Base-by-base conservation (phyloP, 257 asterid genomes). In the Solanum chilense region DNA sequence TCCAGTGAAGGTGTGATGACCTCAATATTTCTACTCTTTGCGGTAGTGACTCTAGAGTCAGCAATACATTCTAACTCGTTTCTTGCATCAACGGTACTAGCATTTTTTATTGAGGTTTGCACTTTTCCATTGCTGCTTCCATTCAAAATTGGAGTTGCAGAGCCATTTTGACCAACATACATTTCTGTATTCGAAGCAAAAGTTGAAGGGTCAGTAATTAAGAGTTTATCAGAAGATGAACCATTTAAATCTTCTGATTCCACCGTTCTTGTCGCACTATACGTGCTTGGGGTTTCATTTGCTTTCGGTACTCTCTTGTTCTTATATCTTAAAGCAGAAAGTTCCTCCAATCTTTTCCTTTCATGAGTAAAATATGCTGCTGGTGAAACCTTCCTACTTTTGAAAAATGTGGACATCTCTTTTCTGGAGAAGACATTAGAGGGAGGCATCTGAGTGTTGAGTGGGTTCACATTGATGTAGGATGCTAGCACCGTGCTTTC, bases 371-470 rank as follows among this genome's bases (percentile, higher is more conserved):
- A 97, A 87, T 92, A 96, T 39, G 90, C 90, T 69, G 82, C 92
- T 13, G 99, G 99, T 85, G 99, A 93, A 88, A 92, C 87, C 90
- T 90, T 94, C 87, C 84, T 95, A 86, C 76, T 93, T 84, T 87
- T 89, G 85, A 94, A 92, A 93, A 94, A 95, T 56, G 78, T 86
- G 84, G 97, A 92, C 99, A 97, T 97, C 75, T 90, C 96, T 90
- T 90, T 95, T 93, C 91, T 93, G 88, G 98, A 97, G 93, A 97
- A 93, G 89, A 96, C 85, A 86, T 94, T 93, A 71, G 84, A 60
- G 89, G 99, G 98, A 87, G 98, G 99, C 83, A 93, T 85, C 88
- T 97, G 99, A 88, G 96, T 95, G 88, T 93, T 90, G 87, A 97
- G 89, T 81, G 99, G 98, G 60, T 93, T 93, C 90, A 93, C 94